Conservation (phyloP, 2,329 filamentous ascomycete genomes). For the Trichoderma simmonsii region DNA sequence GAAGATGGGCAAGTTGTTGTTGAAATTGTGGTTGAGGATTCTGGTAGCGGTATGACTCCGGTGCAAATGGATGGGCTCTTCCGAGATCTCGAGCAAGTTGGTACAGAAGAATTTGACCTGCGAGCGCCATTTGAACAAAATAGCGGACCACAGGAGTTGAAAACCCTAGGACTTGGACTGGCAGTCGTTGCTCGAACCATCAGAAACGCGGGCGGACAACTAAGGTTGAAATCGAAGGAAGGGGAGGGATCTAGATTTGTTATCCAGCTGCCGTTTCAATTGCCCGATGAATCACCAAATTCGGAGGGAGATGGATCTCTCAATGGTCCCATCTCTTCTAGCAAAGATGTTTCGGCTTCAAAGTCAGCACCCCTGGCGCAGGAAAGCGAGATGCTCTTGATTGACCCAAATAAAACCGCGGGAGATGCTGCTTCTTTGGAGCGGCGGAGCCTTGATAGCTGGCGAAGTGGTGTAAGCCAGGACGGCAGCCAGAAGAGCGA, state of each 20-base stretch:
- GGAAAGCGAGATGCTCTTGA: conserved; percentile 58
- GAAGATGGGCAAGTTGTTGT: conserved; percentile 59
- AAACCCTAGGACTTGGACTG: conserved; percentile 74
- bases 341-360: conserved; percentile 23
- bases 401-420: conserved; percentile 45
- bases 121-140: conserved; percentile 24
- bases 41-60: conserved; percentile 68
- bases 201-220: conserved; percentile 85
- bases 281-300: conserved; percentile 45
- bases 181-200: conserved; percentile 83
- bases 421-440: conserved; percentile 17
- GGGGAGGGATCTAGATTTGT: conserved; percentile 81
- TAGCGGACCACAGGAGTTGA: conserved; percentile 31
- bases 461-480: conserved; percentile 39
- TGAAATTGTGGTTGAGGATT: conserved; percentile 74
- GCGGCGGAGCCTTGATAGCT: conserved; percentile 24
- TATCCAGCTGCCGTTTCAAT: conserved; percentile 71
- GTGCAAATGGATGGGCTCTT: conserved; percentile 57
- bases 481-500: conserved; percentile 56
- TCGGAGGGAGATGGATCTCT: conserved; percentile 15
- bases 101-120: conserved; percentile 41
- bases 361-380: conserved; percentile 30
- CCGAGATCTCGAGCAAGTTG: conserved; percentile 58
- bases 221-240: conserved; percentile 79
- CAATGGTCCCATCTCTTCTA: conserved; percentile 14